phyloP scores from a whole-genome alignment of 169 alveolate species.

The Eimeria sp. region DNA sequence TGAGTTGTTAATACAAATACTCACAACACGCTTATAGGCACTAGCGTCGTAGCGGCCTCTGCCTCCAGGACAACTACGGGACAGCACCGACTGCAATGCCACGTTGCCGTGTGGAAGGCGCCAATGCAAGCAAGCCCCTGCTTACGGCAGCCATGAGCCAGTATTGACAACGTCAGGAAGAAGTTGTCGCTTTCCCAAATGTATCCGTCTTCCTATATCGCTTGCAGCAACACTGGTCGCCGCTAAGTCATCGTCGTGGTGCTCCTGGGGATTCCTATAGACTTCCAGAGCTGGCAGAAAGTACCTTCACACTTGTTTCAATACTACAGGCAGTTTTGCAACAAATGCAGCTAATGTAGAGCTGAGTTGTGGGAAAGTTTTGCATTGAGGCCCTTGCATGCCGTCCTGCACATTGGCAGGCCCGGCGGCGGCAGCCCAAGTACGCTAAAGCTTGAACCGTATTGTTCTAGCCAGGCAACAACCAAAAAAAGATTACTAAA shows the following conservation, averaged over 20 bases:
- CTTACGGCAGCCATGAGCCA: constrained; percentile 45
- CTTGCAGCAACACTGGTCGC: constrained; percentile 28
- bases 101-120: constrained; percentile 12
- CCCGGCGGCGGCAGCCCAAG: constrained; percentile 25
- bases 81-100: constrained; percentile 34
- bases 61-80: background rate
- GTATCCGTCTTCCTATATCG: background rate
- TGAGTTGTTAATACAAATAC: background rate
- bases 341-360: background rate
- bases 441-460: background rate
- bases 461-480: background rate
- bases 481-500: background rate
- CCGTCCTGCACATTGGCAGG: constrained; percentile 21
- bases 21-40: background rate
- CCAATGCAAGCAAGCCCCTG: background rate
- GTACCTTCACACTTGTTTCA: background rate
- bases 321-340: background rate
- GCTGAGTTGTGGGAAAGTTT: background rate
- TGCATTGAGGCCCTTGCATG: constrained; percentile 18
- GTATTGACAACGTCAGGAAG: background rate
- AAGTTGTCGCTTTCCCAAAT: background rate
- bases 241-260: constrained; percentile 10
- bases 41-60: background rate
- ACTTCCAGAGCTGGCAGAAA: background rate
- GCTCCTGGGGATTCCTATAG: background rate